Conservation (phyloP, 164 flowering plant genomes). For the Vitis vinifera region DNA sequence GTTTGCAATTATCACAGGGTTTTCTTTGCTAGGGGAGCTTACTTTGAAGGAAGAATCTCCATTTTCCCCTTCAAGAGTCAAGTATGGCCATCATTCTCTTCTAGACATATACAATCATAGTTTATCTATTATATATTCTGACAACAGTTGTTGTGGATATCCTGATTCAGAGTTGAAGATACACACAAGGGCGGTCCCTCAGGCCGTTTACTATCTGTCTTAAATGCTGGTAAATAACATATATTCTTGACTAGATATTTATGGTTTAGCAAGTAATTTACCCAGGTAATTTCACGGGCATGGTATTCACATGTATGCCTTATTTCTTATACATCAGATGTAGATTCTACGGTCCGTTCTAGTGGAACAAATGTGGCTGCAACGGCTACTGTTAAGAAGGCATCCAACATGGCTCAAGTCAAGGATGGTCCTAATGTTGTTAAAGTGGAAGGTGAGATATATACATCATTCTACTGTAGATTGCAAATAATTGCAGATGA, state of each 20-base stretch:
- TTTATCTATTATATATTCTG: not conserved
- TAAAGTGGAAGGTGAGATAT: constrained; percentile 32
- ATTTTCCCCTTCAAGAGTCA: constrained; percentile 62
- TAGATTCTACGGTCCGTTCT: constrained; percentile 13
- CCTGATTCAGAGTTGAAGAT: constrained; percentile 57
- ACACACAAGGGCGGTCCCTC: constrained; percentile 44
- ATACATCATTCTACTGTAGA: not conserved
- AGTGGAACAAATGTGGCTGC: constrained; percentile 9
- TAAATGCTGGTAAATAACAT: constrained; percentile 44
- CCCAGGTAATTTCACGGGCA: not conserved
- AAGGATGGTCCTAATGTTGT: constrained; percentile 20
- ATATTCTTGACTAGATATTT: not conserved
- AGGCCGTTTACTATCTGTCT: constrained; percentile 45
- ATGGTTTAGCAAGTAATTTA: not conserved
- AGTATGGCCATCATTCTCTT: constrained; percentile 40
- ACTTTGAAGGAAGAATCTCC: constrained; percentile 62
- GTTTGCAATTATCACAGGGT: constrained; percentile 34
- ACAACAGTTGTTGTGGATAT: constrained; percentile 13
- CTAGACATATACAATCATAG: not conserved
- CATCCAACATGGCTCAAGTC: constrained; percentile 19
- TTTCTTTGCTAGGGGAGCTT: constrained; percentile 44
- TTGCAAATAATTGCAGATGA: not conserved
- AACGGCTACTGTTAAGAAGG: constrained; percentile 21
- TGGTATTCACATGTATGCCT: not conserved
- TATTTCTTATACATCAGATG: constrained; percentile 13